A percentile compares a stretch with the other conserved stretches of the same genome.
phyloP scores from a whole-genome alignment of 192 early-diverging fungal species.

The Coemansia umbellata region DNA sequence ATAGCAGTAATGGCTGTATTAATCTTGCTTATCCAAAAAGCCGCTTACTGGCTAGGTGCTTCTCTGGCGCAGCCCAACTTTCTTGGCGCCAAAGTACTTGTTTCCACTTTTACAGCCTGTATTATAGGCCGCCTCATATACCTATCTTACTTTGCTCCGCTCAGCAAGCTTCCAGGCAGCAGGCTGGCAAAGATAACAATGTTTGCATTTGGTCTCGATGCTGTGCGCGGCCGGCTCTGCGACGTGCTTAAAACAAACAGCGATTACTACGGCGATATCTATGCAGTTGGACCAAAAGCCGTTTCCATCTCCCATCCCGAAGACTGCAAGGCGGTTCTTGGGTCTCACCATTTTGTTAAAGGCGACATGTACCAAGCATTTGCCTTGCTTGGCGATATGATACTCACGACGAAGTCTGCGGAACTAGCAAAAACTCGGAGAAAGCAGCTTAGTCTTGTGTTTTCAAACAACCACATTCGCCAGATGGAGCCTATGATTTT shows the following conservation, averaged over 20 bases:
- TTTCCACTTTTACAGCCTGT: not conserved
- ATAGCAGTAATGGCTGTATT: no score
- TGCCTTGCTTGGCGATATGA: constrained; percentile 2
- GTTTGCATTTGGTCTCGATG: not conserved
- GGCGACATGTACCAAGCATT: constrained; percentile 13
- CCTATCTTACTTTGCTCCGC: constrained; percentile 17
- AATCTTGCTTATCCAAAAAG: no score
- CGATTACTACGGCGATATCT: constrained; percentile 35
- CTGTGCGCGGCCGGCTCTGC: constrained; percentile 4
- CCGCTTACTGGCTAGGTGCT: no score
- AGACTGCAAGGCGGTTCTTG: constrained; percentile 13
- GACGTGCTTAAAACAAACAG: constrained; percentile 13
- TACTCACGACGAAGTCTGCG: constrained; percentile 16
- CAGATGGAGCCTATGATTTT: constrained; percentile 23
- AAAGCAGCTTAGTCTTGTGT: constrained; percentile 11
- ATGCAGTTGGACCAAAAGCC: constrained; percentile 7
- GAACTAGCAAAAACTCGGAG: constrained; percentile 9
- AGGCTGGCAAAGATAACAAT: constrained; percentile 2
- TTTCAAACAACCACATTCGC: not conserved
- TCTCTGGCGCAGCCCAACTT: no score
- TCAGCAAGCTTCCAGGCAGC: constrained; percentile 16
- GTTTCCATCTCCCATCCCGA: constrained; percentile 22
- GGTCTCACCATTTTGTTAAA: constrained; percentile 19
- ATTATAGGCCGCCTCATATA: constrained; percentile 4
- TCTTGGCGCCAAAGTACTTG: not conserved